phyloP scores from a whole-genome alignment of 345 rosid genomes.

The Aquilaria sinensis region DNA sequence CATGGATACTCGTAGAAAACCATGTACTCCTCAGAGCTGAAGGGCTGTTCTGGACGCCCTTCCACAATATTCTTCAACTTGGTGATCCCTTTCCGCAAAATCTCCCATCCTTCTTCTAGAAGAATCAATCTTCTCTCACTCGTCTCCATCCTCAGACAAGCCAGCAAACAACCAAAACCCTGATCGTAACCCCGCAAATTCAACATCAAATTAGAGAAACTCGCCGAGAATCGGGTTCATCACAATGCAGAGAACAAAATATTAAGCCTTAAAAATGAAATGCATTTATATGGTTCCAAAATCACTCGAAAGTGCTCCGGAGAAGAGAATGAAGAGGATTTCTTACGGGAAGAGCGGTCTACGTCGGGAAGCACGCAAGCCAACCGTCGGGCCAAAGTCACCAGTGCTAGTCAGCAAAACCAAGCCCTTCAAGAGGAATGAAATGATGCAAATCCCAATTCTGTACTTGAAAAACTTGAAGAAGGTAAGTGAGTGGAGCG shows the following conservation, averaged over 20 bases:
- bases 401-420: too few relatives aligned
- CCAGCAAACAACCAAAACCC: constrained; percentile 7
- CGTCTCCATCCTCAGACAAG: constrained; percentile 22
- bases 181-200: constrained; percentile 7
- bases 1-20: constrained; percentile 56
- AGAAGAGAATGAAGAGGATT: too few relatives aligned
- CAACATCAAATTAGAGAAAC: constrained; percentile 3
- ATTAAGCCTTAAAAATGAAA: too few relatives aligned
- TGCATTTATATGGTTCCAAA: too few relatives aligned
- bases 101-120: constrained; percentile 58
- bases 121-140: constrained; percentile 33
- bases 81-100: constrained; percentile 52
- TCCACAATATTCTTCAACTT: constrained; percentile 62
- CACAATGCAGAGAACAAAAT: background rate
- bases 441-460: too few relatives aligned
- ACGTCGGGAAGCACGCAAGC: too few relatives aligned
- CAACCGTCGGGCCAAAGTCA: too few relatives aligned
- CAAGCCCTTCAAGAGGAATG: too few relatives aligned
- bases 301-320: too few relatives aligned
- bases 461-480: too few relatives aligned
- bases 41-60: constrained; percentile 38
- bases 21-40: constrained; percentile 54
- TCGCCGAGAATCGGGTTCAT: constrained; percentile 4
- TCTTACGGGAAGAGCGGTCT: too few relatives aligned
- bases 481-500: too few relatives aligned